A percentile compares a stretch with the other conserved stretches of the same genome.
These are phyloP conservation scores for Liquidambar formosana DNA, from an alignment of 164 flowering plant genomes.

Conservation along the genomic window DNA sequence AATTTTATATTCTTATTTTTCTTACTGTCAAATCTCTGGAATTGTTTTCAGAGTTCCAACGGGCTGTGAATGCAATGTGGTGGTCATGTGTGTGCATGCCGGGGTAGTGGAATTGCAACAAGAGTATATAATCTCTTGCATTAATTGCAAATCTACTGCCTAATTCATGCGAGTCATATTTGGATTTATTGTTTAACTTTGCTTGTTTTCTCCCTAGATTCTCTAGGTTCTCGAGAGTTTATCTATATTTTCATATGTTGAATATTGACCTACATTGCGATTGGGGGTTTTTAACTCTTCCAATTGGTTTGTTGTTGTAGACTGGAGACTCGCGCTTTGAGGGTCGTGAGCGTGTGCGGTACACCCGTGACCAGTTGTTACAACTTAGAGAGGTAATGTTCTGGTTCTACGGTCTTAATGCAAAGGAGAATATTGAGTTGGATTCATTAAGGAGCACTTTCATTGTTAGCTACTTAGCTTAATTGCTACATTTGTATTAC, in stretches of 20 bases:
- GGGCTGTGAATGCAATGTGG: background rate
- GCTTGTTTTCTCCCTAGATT: background rate
- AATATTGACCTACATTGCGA: background rate
- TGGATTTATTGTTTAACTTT: background rate
- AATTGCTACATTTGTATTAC: no score
- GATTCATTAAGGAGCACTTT: background rate
- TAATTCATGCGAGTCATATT: background rate
- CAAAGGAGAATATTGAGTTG: background rate
- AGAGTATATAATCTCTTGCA: background rate
- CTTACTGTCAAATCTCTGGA: no score
- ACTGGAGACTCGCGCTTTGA: slow-evolving; percentile 67
- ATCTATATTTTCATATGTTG: background rate
- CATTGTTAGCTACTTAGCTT: no score
- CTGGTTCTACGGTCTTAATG: background rate
- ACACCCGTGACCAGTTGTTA: slow-evolving; percentile 71
- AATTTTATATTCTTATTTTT: no score
- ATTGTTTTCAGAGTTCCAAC: no score
- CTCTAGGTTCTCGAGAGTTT: background rate
- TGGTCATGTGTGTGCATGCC: background rate
- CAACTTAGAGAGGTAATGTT: slow-evolving; percentile 71
- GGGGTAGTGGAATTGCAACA: background rate
- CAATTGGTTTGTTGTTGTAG: slow-evolving; percentile 29
- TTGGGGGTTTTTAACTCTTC: background rate
- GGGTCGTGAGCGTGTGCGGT: slow-evolving; percentile 64
- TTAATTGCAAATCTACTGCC: background rate